Conservation (phyloP, 2,329 filamentous ascomycete species). For the Myriosclerotinia duriaeana region DNA sequence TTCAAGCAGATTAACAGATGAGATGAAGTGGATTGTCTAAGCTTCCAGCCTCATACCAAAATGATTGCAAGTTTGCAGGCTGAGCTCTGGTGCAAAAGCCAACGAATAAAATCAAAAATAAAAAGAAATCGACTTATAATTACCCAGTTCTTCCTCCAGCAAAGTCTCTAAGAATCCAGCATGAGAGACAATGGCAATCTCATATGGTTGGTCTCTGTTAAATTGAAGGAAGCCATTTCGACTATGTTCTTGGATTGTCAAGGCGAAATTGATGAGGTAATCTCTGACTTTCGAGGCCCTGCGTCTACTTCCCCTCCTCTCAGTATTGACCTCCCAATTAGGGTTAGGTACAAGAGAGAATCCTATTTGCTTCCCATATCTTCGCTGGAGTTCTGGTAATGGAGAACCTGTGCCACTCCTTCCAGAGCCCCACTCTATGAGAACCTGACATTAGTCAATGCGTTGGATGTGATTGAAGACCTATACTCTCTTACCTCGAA, state of each 20-base stretch:
- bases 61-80: background rate
- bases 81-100: background rate
- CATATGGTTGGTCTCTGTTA: background rate
- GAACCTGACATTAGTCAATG: background rate
- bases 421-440: background rate
- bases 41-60: background rate
- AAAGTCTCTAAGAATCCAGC: background rate
- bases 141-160: background rate
- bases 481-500: background rate
- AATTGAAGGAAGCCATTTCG: background rate
- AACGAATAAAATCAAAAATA: background rate
- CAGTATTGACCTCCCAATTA: background rate
- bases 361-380: background rate
- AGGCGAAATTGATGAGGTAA: background rate
- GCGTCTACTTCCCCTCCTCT: background rate
- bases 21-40: background rate
- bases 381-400: background rate
- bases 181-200: conserved; percentile 10
- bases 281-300: background rate
- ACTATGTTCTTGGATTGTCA: background rate
- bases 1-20: background rate
- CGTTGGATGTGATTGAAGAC: background rate
- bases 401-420: background rate
- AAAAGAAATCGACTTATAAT: background rate
- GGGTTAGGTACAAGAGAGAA: background rate